These are phyloP conservation scores for Volvox africanus DNA, from an alignment of 139 green algal genomes.

Conservation along the genomic window DNA sequence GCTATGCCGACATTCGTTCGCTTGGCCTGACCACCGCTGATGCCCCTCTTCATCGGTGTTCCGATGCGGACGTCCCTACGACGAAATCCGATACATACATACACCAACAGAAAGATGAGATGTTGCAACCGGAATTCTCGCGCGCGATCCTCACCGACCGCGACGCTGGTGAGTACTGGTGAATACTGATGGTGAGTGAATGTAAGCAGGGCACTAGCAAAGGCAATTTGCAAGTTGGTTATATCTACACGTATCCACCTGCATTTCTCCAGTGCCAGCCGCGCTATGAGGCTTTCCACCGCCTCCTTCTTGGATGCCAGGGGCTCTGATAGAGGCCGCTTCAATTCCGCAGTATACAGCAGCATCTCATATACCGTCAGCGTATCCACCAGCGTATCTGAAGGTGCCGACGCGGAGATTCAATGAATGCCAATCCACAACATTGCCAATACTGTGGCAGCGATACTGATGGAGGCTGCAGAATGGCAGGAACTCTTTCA, in stretches of 20 bases:
- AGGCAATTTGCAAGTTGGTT: too few species aligned
- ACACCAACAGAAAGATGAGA: too few species aligned
- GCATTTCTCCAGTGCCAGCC: slow-evolving; percentile 66
- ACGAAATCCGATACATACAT: not conserved
- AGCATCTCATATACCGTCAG: slow-evolving; percentile 81
- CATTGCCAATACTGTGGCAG: too few species aligned
- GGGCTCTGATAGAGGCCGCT: slow-evolving; percentile 64
- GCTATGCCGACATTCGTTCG: slow-evolving; percentile 73
- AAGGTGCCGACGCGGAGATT: too few species aligned
- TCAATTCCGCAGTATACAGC: slow-evolving; percentile 88
- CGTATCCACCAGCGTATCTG: slow-evolving; percentile 63
- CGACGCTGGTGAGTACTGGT: too few species aligned
- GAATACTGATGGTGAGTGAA: too few species aligned
- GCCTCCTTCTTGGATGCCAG: slow-evolving; percentile 63
- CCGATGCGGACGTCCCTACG: slow-evolving; percentile 54
- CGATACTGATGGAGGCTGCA: too few species aligned
- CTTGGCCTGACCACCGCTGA: slow-evolving; percentile 73
- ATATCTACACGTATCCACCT: slow-evolving; percentile 9
- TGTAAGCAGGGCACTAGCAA: too few species aligned
- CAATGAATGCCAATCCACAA: too few species aligned
- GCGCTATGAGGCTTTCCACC: slow-evolving; percentile 71
- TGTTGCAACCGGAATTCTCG: too few species aligned
- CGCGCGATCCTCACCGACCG: too few species aligned
- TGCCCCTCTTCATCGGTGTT: slow-evolving; percentile 58
- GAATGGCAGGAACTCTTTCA: not conserved